Evolutionary conservation across 768 basidiomycete species (phyloP), one percentile per base, ranked within the genome.

Genomic region (Asterophora parasitica): DNA sequence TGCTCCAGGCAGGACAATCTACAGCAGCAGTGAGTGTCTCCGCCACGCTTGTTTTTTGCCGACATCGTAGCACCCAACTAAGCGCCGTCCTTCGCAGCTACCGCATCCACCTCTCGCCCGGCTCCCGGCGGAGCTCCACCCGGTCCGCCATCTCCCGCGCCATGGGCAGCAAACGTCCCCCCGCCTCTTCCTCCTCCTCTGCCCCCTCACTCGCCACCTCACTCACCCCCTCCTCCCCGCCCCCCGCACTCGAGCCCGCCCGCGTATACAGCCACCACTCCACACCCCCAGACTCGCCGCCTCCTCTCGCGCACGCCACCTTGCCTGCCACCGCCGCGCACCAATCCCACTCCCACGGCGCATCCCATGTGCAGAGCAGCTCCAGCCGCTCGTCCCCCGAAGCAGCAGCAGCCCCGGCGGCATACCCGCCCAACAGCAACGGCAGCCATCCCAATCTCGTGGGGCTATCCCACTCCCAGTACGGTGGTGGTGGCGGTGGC

Each of bases 1-100:
- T 94, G 92, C 56, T 91, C 88, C 9, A 73, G 92, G 28, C 90
- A 92, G 65, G 92, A 95, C 58, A 95, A 95, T 55, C 75, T 95
- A 4, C 77, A 79, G 42, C 78, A 79, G 54, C 78, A 79, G 78
- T 78, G 44, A 58, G 76, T 73, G 19, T 42, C 34, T 48, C 5
- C 32, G 37, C 38, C 37, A 30, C 5, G 6, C 28, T 30, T 30
- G 28, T 30, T n/a, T n/a, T n/a, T n/a, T n/a, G n/a, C n/a, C n/a
- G n/a, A 30, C 10, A 10, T 30, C 6, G 31, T 15, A 48, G 36
- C 45, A 12, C 32, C 3, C 6, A 23, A 23, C 6, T 23, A 55
- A 31, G 15, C 13, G 17, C 32, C 26, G 13, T 11, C 33, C 19
- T 42, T 36, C 23, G 1, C 59, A 89, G 87, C 57, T 89, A 88